These are phyloP conservation scores for Stevia rebaudiana DNA, from an alignment of 140 eudicot species.

Conservation along the genomic window DNA sequence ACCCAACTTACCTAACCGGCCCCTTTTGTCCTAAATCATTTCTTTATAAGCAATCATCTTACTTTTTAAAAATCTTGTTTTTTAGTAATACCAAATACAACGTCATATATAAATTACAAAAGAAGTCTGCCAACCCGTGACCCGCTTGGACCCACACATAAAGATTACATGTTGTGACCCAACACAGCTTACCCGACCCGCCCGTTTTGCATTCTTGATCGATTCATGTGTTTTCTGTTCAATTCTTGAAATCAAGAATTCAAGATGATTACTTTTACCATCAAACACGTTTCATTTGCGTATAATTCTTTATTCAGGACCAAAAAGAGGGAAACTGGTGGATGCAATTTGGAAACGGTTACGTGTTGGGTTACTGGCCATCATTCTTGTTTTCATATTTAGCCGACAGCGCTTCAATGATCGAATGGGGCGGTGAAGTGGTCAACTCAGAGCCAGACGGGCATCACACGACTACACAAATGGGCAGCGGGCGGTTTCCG, in stretches of 20 bases:
- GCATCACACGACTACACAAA: conserved; percentile 82
- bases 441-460: conserved; percentile 78
- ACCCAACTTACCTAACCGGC: background rate
- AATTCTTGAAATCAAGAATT: background rate
- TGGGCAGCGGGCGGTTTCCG: conserved; percentile 90
- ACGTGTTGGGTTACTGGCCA: conserved; percentile 92
- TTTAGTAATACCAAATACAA: background rate
- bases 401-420: conserved; percentile 86
- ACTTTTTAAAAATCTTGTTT: background rate
- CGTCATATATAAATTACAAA: background rate
- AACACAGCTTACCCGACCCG: background rate
- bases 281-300: background rate
- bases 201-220: background rate
- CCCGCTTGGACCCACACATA: background rate
- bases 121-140: background rate
- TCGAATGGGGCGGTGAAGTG: conserved; percentile 95
- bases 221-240: background rate
- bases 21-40: background rate
- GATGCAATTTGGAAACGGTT: conserved; percentile 89
- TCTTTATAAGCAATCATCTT: background rate
- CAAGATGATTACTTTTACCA: conserved; percentile 8
- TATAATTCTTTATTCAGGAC: conserved; percentile 41
- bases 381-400: conserved; percentile 75
- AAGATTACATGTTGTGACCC: background rate
- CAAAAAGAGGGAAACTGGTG: conserved; percentile 97